Base-by-base conservation (phyloP, 805 yeast genomes). In the Candida bentonensis region DNA sequence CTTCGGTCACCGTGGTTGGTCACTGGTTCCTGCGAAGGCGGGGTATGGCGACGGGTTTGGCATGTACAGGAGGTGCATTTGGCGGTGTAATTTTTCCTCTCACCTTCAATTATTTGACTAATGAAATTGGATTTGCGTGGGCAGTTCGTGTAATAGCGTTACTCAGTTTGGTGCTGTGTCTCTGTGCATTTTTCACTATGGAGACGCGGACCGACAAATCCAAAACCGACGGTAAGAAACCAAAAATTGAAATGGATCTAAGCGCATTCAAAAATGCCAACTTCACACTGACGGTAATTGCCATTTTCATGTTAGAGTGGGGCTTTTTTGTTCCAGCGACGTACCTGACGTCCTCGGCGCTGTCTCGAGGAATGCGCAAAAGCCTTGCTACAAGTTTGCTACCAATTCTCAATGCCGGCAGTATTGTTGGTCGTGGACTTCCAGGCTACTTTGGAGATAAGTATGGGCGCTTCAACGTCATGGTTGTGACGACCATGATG, bases 41-140 rank as follows among this genome's bases (percentile, higher is more conserved):
- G 48, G 85, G 80, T 0, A 55, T 68, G 44, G 82, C 80, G 3
- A 63, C 76, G 26, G 83, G 85, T 0, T 50, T 78, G 2, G 79
- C 80, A 3, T 74, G 79, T 45, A 60, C 76, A 7, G 86, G 85
- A 2, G 83, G 83, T 1, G 74, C 82, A 2, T 58, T 76, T 4
- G 86, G 85, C 1, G 87, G 86, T 2, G 65, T 78, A 9, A 53
- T 77, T 3, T 72, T 75, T 54, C 83, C 86, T 1, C 58, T 78
- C 28, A 59, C 74, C 56, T 58, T 78, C 47, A 61, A 70, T 46
- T 54, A 65, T 11, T 54, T 75, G 43, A 72, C 72, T 48, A 55
- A 61, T 1, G 54, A 57, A 13, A 58, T 72, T 15, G 83, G 85
- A 2, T 79, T 66, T 54, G 68, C 64, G 2, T 78, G 83, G 82